These are phyloP conservation scores for Cornus controversa DNA, from an alignment of 148 eudicot species.

Conservation along the genomic window DNA sequence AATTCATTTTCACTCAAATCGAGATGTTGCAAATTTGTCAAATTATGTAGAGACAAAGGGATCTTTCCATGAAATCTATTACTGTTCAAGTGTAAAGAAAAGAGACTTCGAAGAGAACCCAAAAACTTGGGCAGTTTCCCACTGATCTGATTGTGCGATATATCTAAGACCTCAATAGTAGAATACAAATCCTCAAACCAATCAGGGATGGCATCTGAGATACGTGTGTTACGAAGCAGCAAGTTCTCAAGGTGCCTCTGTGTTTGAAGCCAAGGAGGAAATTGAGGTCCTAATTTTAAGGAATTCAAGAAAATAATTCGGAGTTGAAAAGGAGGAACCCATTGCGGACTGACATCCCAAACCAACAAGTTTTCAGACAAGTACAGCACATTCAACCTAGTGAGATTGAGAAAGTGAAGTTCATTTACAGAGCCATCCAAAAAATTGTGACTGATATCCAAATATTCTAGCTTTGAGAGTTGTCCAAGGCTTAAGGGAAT, in stretches of 20 bases:
- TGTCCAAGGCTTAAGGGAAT: conserved; percentile 2
- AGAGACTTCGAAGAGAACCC: background rate
- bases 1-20: conserved; percentile 6
- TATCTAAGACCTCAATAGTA: background rate
- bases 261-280: too few relatives aligned
- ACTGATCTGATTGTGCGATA: conserved; percentile 6
- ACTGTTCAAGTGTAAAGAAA: background rate
- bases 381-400: too few relatives aligned
- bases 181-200: conserved; percentile 1
- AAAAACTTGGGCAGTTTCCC: background rate
- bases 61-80: conserved; percentile 9
- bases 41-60: background rate
- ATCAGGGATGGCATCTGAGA: background rate
- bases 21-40: background rate
- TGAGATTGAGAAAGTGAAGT: too few relatives aligned
- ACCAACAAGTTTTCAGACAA: too few relatives aligned
- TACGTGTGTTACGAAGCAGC: background rate
- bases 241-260: background rate
- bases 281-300: too few relatives aligned
- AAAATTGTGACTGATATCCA: too few relatives aligned
- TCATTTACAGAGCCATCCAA: too few relatives aligned
- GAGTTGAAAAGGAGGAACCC: too few relatives aligned
- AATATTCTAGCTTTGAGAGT: background rate
- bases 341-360: too few relatives aligned
- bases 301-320: too few relatives aligned